Evolutionary conservation across 2,329 filamentous ascomycete species (phyloP).

Genomic region (Fusarium sp.): DNA sequence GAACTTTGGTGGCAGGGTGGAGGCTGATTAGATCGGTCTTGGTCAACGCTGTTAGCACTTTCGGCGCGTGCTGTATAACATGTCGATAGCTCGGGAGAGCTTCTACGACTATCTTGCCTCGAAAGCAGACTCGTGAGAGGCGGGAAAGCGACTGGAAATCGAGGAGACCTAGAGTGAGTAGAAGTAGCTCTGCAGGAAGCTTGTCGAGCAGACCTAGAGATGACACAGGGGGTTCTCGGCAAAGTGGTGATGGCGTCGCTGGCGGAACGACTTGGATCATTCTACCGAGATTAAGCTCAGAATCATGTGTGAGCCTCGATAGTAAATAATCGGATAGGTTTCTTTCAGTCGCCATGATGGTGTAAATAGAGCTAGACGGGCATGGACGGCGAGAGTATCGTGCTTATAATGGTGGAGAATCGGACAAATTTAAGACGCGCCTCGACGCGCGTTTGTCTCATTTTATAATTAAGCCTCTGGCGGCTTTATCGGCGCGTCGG

Average conservation of each 20-base stretch:
- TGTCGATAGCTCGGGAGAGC: constrained; percentile 52
- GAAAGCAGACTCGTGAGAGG: constrained; percentile 37
- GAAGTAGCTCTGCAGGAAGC: not conserved
- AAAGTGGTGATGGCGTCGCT: not conserved
- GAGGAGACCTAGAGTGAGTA: constrained; percentile 27
- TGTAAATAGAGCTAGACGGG: too few species aligned
- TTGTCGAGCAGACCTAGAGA: not conserved
- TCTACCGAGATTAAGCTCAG: not conserved
- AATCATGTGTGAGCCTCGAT: not conserved
- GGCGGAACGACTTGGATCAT: not conserved
- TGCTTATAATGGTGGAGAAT: too few species aligned
- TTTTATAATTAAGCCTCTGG: too few species aligned
- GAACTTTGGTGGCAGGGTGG: constrained; percentile 34
- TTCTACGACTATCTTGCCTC: constrained; percentile 35
- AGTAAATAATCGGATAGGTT: too few species aligned
- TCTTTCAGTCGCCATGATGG: too few species aligned
- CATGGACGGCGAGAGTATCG: too few species aligned
- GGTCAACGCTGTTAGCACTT: constrained; percentile 29
- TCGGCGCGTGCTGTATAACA: constrained; percentile 52
- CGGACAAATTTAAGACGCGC: too few species aligned
- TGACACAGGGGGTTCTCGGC: not conserved
- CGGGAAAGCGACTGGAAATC: constrained; percentile 41
- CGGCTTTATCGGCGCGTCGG: too few species aligned
- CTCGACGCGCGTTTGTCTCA: too few species aligned
- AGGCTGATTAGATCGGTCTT: constrained; percentile 27